phyloP scores from a whole-genome alignment of 441 rosid genomes.

The Jatropha multifida region DNA sequence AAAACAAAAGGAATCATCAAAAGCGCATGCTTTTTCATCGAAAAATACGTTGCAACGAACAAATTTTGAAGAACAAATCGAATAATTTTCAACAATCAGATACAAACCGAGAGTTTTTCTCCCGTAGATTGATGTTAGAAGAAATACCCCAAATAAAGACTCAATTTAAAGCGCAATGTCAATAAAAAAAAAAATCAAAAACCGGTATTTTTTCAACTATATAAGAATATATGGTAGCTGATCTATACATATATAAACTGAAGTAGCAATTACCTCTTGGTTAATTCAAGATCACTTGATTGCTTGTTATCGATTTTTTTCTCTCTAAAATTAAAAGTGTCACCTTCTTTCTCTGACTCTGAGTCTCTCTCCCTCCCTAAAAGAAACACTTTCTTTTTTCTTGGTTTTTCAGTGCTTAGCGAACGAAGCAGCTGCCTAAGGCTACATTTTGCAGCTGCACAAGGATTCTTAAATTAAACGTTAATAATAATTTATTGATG shows the following conservation, averaged over 20 bases:
- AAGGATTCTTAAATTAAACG: constrained; percentile 1
- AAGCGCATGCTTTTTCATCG: not conserved
- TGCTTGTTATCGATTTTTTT: not conserved
- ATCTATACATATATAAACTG: not conserved
- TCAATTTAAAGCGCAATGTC: not conserved
- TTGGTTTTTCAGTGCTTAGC: constrained; percentile 17
- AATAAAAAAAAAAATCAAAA: not conserved
- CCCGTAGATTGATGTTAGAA: not conserved
- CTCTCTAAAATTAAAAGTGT: not conserved
- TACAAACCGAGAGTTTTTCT: not conserved
- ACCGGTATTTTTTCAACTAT: not conserved
- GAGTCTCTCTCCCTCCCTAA: no score
- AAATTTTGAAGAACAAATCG: not conserved
- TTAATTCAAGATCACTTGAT: not conserved
- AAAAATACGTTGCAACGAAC: not conserved
- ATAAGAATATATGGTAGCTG: not conserved
- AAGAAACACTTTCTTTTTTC: not conserved
- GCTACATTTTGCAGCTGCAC: not conserved
- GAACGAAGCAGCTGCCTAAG: not conserved
- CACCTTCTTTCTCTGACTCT: not conserved
- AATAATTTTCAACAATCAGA: not conserved
- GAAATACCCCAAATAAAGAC: not conserved
- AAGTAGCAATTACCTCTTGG: constrained; percentile 23
- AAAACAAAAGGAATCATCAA: not conserved
- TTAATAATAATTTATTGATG: not conserved